These are phyloP conservation scores for Vitis rotundifolia DNA, from an alignment of 164 flowering plant genomes.

Conservation along the genomic window DNA sequence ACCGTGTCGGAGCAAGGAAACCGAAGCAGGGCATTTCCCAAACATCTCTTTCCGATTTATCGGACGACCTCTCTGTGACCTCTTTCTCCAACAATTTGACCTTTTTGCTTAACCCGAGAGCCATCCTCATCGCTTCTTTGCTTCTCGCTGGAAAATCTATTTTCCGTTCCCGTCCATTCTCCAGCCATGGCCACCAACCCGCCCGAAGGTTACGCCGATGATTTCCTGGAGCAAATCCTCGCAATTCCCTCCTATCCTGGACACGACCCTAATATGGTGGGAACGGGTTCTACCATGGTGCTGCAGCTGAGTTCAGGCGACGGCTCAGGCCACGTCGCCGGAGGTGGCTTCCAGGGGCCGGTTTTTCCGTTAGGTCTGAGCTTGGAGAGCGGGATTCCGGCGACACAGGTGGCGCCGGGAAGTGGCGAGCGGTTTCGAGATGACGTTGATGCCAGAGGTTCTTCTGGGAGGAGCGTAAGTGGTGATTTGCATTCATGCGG, in stretches of 20 bases:
- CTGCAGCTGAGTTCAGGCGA: conserved; percentile 10
- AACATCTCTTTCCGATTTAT: neutral
- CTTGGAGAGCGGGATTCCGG: conserved; percentile 22
- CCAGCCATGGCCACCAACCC: conserved; percentile 14
- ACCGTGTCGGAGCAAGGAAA: no score
- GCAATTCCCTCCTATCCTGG: conserved; percentile 25
- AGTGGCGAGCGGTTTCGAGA: neutral
- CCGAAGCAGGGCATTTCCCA: no score
- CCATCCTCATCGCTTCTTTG: neutral
- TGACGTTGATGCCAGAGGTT: no score
- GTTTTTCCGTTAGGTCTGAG: conserved; percentile 27
- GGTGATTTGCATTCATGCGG: neutral
- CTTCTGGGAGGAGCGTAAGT: conserved; percentile 13
- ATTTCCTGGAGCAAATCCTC: conserved; percentile 37
- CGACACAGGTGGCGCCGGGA: neutral
- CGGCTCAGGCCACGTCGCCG: neutral
- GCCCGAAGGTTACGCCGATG: conserved; percentile 27
- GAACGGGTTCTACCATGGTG: conserved; percentile 4
- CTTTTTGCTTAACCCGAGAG: neutral
- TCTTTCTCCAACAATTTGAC: neutral
- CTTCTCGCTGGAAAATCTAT: neutral
- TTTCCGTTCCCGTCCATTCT: neutral
- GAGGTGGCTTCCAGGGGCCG: conserved; percentile 10
- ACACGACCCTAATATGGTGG: neutral
- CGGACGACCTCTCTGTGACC: neutral